Evolutionary conservation across 805 yeast genomes (phyloP).

Genomic region (Candida vaughaniae): DNA sequence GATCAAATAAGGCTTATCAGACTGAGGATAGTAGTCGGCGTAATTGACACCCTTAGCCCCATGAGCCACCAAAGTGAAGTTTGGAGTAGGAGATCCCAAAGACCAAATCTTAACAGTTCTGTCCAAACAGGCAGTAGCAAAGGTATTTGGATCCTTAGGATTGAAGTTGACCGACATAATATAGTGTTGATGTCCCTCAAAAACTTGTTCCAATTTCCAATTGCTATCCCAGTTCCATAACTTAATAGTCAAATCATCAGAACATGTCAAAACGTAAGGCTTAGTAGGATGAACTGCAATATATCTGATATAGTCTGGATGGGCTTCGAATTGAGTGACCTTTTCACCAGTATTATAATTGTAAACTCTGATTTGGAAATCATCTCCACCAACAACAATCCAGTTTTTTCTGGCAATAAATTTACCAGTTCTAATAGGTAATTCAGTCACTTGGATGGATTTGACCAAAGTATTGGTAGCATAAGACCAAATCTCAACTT

Average conservation of each 20-base stretch:
- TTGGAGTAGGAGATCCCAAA: slow-evolving; percentile 80
- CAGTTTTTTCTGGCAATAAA: slow-evolving; percentile 96
- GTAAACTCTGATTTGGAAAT: slow-evolving; percentile 88
- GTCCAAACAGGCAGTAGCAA: slow-evolving; percentile 96
- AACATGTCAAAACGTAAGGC: slow-evolving; percentile 83
- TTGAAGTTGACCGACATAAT: slow-evolving; percentile 93
- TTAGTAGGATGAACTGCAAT: slow-evolving; percentile 93
- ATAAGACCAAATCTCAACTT: slow-evolving; percentile 90
- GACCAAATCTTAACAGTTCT: slow-evolving; percentile 98
- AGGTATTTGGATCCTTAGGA: slow-evolving; percentile 96
- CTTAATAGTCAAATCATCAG: slow-evolving; percentile 89
- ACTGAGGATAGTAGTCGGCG: slow-evolving; percentile 95
- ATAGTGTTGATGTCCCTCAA: slow-evolving; percentile 94
- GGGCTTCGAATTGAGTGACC: slow-evolving; percentile 94
- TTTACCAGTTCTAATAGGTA: slow-evolving; percentile 94
- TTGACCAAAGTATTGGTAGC: slow-evolving; percentile 83
- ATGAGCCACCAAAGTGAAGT: slow-evolving; percentile 88
- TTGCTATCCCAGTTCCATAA: slow-evolving; percentile 97
- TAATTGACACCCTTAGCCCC: slow-evolving; percentile 92
- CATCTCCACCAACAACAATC: slow-evolving; percentile 96
- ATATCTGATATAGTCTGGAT: slow-evolving; percentile 93
- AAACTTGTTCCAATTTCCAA: slow-evolving; percentile 88
- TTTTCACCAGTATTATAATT: slow-evolving; percentile 96
- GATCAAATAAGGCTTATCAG: slow-evolving; percentile 94
- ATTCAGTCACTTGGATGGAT: slow-evolving; percentile 90